phyloP scores from a whole-genome alignment of 257 asterid species.

The Linderniella brevidens region DNA sequence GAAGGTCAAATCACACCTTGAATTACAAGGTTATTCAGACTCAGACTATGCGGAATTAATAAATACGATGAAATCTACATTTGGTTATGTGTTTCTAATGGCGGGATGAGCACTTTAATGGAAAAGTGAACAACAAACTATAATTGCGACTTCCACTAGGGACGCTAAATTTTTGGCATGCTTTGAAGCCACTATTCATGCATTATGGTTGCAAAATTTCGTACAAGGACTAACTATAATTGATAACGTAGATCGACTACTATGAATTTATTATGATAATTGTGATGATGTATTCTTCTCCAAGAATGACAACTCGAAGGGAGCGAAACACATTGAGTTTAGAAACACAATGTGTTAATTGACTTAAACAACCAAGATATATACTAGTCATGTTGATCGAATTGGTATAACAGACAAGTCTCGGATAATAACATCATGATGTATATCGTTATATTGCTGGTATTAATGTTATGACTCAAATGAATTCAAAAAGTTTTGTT shows the following conservation, averaged over 20 bases:
- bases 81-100: background rate
- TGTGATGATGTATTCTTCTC: background rate
- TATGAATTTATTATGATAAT: background rate
- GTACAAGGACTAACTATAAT: background rate
- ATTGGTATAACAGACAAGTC: too few species aligned
- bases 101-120: background rate
- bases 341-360: background rate
- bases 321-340: background rate
- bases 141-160: background rate
- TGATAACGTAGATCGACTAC: background rate
- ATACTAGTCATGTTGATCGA: too few species aligned
- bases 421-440: too few species aligned
- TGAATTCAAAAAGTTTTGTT: too few species aligned
- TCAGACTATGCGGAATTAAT: background rate
- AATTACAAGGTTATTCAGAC: background rate
- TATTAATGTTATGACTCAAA: too few species aligned
- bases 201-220: conserved; percentile 1
- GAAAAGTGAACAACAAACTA: background rate
- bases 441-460: too few species aligned
- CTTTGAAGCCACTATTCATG: background rate
- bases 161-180: background rate
- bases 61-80: background rate
- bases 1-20: background rate
- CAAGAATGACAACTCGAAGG: background rate
- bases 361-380: background rate